Evolutionary conservation across 225 moss, liverwort and hornwort genomes (phyloP), one percentile per base, ranked within the genome.

Genomic region (Physcomitrellopsis africana): DNA sequence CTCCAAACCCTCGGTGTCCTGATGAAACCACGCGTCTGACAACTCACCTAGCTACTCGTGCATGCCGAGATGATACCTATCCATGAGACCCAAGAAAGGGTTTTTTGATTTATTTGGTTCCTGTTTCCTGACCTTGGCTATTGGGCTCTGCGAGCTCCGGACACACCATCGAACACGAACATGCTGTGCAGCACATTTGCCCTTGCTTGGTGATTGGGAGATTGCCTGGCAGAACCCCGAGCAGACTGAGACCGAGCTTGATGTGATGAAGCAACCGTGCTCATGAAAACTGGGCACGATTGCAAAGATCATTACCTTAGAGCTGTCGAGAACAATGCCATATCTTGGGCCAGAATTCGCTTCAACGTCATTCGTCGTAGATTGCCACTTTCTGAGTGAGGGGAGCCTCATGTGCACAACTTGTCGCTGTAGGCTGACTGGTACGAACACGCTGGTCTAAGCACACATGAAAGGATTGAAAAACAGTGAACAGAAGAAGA

Each of bases 301-400:
- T 58, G 58, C 55, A 56, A 37, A 63, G 43, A 59, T 63, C 23
- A 32, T 55, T 72, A 72, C 72, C 60, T 72, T 23, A 49, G 10
- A 43, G 60, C 58, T 46, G 27, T 46, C 71, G n/a, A 60, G 32
- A 27, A 43, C 46, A 46, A 48, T 60, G 59, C 60, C 60, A 57
- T 59, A 24, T 27, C 14, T 59, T 27, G 59, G 59, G 1, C 14
- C 19, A 55, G 55, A 32, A 37, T 20, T 52, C 20, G 45, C 14
- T 59, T 45, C 57, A 7, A 26, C 46, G 26, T 58, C 24, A 45
- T 44, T 23, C 41, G 37, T 37, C 32, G 32, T 37, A 23, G 61
- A 61, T 61, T 37, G 61, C 37, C 16, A 22, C 23, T 22, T 9
- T 22, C 12, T 58, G 22, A 15, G 24, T 23, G 24, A 13, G 22